A percentile compares a stretch with the other conserved stretches of the same genome.
Conservation (phyloP, 169 alveolate species). For the Amoebophrya sp. region DNA sequence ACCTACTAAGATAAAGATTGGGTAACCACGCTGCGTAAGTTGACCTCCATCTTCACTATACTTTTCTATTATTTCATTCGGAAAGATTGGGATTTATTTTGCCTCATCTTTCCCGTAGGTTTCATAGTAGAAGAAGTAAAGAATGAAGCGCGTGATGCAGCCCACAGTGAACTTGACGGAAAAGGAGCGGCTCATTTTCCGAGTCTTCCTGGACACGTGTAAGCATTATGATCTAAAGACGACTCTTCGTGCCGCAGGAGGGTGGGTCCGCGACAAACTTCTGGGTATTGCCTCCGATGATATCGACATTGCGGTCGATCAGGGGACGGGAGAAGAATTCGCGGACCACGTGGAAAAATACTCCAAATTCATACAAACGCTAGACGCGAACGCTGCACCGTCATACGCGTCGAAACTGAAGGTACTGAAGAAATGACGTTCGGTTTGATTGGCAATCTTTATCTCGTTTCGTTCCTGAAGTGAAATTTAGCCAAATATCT, state of each 20-base stretch:
- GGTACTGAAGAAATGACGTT: neutral
- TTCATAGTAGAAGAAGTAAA: too few relatives aligned
- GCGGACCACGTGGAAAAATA: slow-evolving; percentile 56
- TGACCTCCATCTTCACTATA: too few relatives aligned
- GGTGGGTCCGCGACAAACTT: slow-evolving; percentile 97
- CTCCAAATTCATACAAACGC: slow-evolving; percentile 34
- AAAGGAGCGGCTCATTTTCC: neutral
- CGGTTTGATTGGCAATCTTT: neutral
- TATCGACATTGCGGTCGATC: slow-evolving; percentile 91
- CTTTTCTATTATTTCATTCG: too few relatives aligned
- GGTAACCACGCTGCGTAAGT: too few relatives aligned
- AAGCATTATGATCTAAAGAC: neutral
- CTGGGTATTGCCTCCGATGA: slow-evolving; percentile 65
- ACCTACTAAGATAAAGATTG: too few relatives aligned
- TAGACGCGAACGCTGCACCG: neutral
- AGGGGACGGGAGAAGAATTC: slow-evolving; percentile 84
- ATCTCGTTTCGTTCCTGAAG: neutral
- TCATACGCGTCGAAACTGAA: neutral
- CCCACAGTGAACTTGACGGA: neutral
- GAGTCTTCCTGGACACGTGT: neutral
- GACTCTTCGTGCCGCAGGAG: slow-evolving; percentile 76
- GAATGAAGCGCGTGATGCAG: too few relatives aligned
- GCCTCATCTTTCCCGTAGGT: too few relatives aligned
- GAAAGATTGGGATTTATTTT: too few relatives aligned
- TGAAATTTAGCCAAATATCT: too few relatives aligned